Conservation (phyloP, 169 alveolate genomes). For the Plasmodium blacklocki region DNA sequence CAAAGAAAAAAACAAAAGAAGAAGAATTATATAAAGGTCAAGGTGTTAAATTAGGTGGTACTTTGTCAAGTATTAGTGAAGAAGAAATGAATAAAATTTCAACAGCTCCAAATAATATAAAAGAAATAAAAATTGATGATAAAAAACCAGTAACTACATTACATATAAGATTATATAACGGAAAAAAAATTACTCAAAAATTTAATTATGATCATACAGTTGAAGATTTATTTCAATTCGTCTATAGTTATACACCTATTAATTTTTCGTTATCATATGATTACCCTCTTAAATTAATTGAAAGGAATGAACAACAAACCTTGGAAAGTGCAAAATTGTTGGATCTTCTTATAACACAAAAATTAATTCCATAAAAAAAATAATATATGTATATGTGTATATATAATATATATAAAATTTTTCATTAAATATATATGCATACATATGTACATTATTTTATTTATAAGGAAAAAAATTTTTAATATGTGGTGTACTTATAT, state of each 20-base stretch:
- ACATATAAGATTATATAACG: constrained; percentile 69
- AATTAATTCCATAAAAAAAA: constrained; percentile 8
- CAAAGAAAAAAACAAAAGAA: constrained; percentile 34
- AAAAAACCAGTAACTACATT: constrained; percentile 41
- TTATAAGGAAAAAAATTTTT: background rate
- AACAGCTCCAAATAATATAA: constrained; percentile 23
- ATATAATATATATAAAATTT: background rate
- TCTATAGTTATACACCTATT: constrained; percentile 35
- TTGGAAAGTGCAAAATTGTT: constrained; percentile 23
- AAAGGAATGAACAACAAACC: constrained; percentile 19
- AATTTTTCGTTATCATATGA: constrained; percentile 60
- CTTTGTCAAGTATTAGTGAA: constrained; percentile 5
- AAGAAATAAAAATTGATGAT: constrained; percentile 33
- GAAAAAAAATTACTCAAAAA: constrained; percentile 42
- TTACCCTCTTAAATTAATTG: constrained; percentile 55
- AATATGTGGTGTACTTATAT: too few relatives aligned
- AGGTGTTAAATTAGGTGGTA: constrained; percentile 59
- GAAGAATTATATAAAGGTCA: constrained; percentile 50
- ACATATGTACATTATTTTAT: background rate
- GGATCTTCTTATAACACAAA: constrained; percentile 53
- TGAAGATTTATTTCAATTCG: constrained; percentile 59
- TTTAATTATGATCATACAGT: constrained; percentile 75
- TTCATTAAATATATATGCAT: too few relatives aligned
- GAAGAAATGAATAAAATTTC: constrained; percentile 60
- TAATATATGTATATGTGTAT: background rate